These are phyloP conservation scores for Fusarium pseudoanthophilum DNA, from an alignment of 2,329 filamentous ascomycete species.

Conservation along the genomic window DNA sequence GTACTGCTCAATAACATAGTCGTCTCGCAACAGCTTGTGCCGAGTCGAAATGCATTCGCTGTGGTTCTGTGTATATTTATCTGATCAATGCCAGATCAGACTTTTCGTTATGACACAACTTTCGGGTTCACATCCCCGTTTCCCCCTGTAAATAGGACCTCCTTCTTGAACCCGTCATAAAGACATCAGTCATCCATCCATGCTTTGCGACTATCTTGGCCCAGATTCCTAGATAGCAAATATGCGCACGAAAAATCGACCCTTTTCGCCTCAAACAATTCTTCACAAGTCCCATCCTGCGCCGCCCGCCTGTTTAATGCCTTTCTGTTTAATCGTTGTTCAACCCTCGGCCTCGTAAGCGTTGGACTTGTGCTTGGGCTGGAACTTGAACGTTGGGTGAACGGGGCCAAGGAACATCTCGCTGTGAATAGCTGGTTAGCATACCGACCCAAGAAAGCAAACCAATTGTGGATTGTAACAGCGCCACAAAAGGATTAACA, in stretches of 20 bases:
- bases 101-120: background rate
- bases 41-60: background rate
- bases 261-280: background rate
- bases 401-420: conserved; percentile 98
- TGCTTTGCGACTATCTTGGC: background rate
- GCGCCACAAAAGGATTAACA: conserved; percentile 47
- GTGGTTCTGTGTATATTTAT: background rate
- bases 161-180: background rate
- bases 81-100: background rate
- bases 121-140: background rate
- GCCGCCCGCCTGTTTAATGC: background rate
- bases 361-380: conserved; percentile 98
- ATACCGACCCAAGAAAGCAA: background rate
- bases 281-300: background rate
- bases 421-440: conserved; percentile 58
- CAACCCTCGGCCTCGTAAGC: conserved; percentile 83
- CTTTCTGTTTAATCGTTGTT: conserved; percentile 46
- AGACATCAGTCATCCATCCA: background rate
- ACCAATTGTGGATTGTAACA: background rate
- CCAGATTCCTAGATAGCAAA: background rate
- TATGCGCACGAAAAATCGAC: conserved; percentile 5
- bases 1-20: background rate
- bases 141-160: background rate
- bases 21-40: background rate
- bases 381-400: conserved; percentile 90